Percentiles rank a stretch among this genome's conserved stretches.
Conservation (phyloP, 129 eudicot genomes). For the Centella asiatica region DNA sequence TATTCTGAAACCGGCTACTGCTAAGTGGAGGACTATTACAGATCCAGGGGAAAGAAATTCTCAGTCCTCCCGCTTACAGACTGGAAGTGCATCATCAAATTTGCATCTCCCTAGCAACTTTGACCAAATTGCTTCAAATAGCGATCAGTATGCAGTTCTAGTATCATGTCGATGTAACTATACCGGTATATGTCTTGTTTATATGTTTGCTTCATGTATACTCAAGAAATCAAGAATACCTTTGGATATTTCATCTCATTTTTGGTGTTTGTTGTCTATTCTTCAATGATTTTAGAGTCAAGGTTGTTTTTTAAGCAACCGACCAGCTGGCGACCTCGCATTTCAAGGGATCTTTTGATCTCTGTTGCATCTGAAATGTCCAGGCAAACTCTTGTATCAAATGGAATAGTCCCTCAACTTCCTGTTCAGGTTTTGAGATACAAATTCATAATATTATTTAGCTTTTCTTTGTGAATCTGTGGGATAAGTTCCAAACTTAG, state of each 20-base stretch:
- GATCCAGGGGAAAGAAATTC: slow-evolving; percentile 30
- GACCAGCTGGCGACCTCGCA: slow-evolving; percentile 91
- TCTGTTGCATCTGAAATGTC: slow-evolving; percentile 97
- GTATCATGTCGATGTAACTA: slow-evolving; percentile 96
- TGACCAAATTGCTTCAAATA: slow-evolving; percentile 30
- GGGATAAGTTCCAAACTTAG: neutral
- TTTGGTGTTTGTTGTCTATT: neutral
- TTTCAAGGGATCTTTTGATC: slow-evolving; percentile 76
- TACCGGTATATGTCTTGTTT: slow-evolving; percentile 44
- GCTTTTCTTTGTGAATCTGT: no score
- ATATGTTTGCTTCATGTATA: neutral
- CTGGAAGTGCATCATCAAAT: slow-evolving; percentile 40
- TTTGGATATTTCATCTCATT: neutral
- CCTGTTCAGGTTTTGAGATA: slow-evolving; percentile 74
- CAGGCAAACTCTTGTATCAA: slow-evolving; percentile 47
- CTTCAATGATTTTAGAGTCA: slow-evolving; percentile 45
- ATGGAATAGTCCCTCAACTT: slow-evolving; percentile 57
- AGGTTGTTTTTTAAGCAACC: slow-evolving; percentile 91
- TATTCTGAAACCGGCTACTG: slow-evolving; percentile 73
- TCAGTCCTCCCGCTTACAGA: slow-evolving; percentile 22
- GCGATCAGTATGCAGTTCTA: slow-evolving; percentile 68
- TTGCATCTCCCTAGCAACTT: slow-evolving; percentile 25
- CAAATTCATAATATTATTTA: no score
- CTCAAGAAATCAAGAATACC: neutral
- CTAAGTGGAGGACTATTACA: slow-evolving; percentile 42